Evolutionary conservation across 345 rosid species (phyloP), one percentile per base, ranked within the genome.

Genomic region (Eucalyptus tenuipes): DNA sequence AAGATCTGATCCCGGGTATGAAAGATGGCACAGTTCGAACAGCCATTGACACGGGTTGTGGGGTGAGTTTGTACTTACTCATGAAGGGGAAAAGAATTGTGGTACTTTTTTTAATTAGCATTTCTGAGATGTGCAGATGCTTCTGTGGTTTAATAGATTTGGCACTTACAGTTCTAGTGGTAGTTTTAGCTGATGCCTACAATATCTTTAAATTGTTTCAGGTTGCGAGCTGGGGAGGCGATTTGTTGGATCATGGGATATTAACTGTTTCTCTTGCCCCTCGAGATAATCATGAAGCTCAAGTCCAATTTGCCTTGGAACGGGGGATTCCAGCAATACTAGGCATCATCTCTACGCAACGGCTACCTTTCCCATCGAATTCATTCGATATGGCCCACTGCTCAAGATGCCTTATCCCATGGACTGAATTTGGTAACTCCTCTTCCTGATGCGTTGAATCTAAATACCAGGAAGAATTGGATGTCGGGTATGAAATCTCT

Each of bases 161-260:
- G 15, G 27, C 82, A 71, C 82, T 71, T 71, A 71, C 82, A 37
- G 27, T 71, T 71, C 45, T 37, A 75, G 82, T 40, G 25, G 82
- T 13, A 75, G 82, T 75, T 37, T 37, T 37, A 75, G 27, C 82
- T 75, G 82, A 75, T 37, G 82, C 82, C 47, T 75, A 75, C 45
- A 40, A 75, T 37, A 18, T 18, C 82, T 20, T 75, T 44, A 75
- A 40, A 37, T 75, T 75, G 82, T 75, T 37, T 20, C 87, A 98
- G 99, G 99, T 98, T 94, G 99, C 99, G 2, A 98, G 99, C 91
- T 98, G 99, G 99, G 99, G 99, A 89, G 99, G 99, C 10, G 98
- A 98, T 90, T 92, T 98, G 88, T 90, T 98, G 86, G 99, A 98
- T 91, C 98, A 95, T 9, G 96, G 97, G 66, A 95, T 97, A 89